Evolutionary conservation across 257 asterid species (phyloP), one percentile per base, ranked within the genome.

Genomic region (Solanum paucissectum): DNA sequence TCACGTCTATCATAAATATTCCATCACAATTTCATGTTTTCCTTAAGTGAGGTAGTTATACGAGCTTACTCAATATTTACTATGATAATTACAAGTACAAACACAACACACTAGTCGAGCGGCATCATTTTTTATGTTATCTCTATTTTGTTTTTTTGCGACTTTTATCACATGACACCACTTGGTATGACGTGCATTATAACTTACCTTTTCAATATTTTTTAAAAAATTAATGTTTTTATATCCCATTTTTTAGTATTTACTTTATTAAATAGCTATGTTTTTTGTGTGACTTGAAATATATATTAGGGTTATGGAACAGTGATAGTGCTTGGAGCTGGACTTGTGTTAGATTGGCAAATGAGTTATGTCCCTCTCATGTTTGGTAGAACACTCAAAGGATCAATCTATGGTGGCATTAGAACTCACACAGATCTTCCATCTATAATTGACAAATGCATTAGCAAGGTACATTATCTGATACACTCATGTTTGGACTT

Each of bases 331-430:
- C 88, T 90, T 18, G 92, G 92, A 4, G 89, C 89, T 7, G 90
- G 91, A 75, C 85, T 87, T 16, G 89, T 86, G 55, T 37, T 84
- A 82, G 88, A 82, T 73, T 86, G 90, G 20, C 84, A 79, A 83
- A 90, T 94, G 89, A 90, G 91, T 44, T 91, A 90, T 75, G 34
- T 92, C 34, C 93, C 95, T 2, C 89, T 93, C 20, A 81, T 94
- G 93, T 77, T 88, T 85, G 97, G 97, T 84, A 90, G 97, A 73
- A 91, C 93, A 34, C 73, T 94, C 20, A 90, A 42, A 55, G 97
- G 95, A 9, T 89, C 94, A 21, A 90, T 90, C 62, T 92, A 89
- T 69, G 95, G 95, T n/a, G 94, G 95, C 73, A 91, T 93, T 6
- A 91, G 94, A 87, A 69, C 93, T 87, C 92, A 87, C 33, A 36